These are phyloP conservation scores for Gnomoniopsis smithogilvyi DNA, from an alignment of 2,329 filamentous ascomycete genomes.

Conservation along the genomic window DNA sequence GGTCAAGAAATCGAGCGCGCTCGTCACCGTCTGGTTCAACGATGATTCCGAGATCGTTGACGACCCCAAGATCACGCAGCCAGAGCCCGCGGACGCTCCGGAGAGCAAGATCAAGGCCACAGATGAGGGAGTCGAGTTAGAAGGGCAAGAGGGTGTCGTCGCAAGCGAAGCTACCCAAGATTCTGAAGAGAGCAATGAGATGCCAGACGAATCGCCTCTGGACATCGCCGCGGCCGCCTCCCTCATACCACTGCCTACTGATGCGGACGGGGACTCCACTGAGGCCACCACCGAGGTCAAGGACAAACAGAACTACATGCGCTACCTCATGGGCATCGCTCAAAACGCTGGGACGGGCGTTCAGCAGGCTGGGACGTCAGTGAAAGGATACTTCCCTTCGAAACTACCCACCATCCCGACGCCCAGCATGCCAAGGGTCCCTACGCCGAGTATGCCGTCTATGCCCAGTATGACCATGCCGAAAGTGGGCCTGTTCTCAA, in stretches of 20 bases:
- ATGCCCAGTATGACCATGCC: constrained; percentile 20
- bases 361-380: constrained; percentile 41
- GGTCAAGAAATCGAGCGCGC: constrained; percentile 54
- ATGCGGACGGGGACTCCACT: constrained; percentile 31
- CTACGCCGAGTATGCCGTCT: constrained; percentile 21
- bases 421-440: constrained; percentile 25
- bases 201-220: constrained; percentile 45
- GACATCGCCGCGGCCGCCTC: constrained; percentile 52
- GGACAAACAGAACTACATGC: constrained; percentile 41
- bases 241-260: constrained; percentile 44
- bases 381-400: constrained; percentile 43
- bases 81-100: constrained; percentile 20
- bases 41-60: constrained; percentile 43
- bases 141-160: constrained; percentile 10
- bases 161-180: constrained; percentile 23
- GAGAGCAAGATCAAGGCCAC: constrained; percentile 26
- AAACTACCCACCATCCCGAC: constrained; percentile 37
- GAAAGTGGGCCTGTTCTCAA: constrained; percentile 14
- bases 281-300: constrained; percentile 28
- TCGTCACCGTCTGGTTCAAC: constrained; percentile 56
- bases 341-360: constrained; percentile 40
- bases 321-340: constrained; percentile 46
- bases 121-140: constrained; percentile 18
- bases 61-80: constrained; percentile 30
- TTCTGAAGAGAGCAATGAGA: constrained; percentile 28